phyloP scores from a whole-genome alignment of 1,284 basidiomycete species.

The Irpex sp. region DNA sequence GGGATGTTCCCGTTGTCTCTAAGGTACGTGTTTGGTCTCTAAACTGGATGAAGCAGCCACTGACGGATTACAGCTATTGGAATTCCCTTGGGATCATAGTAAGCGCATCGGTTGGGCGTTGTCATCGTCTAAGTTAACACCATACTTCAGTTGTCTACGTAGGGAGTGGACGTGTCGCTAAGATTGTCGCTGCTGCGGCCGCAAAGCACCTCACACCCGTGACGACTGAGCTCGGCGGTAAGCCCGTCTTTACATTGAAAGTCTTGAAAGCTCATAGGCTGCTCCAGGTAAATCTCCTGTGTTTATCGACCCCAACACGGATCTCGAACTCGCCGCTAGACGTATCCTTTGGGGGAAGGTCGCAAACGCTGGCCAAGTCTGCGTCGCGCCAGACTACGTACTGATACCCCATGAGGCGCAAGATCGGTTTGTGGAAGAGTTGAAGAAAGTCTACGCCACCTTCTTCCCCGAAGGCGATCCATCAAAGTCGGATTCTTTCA shows the following conservation, averaged over 20 bases:
- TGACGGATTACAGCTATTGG: slow-evolving; percentile 49
- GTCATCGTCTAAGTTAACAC: not conserved
- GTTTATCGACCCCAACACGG: slow-evolving; percentile 68
- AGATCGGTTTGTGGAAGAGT: slow-evolving; percentile 58
- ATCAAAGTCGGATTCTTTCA: slow-evolving; percentile 38
- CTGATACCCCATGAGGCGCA: slow-evolving; percentile 66
- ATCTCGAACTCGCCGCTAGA: slow-evolving; percentile 56
- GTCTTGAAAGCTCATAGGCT: not conserved
- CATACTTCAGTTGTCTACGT: slow-evolving; percentile 47
- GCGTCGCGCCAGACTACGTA: slow-evolving; percentile 79
- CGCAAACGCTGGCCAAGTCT: slow-evolving; percentile 66
- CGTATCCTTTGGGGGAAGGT: slow-evolving; percentile 84
- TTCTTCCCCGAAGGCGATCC: slow-evolving; percentile 51
- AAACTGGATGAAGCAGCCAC: not conserved
- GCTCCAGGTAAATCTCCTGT: slow-evolving; percentile 75
- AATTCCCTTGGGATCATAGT: slow-evolving; percentile 88
- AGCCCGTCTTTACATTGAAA: slow-evolving; percentile 16
- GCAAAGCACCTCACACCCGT: slow-evolving; percentile 85
- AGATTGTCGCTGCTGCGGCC: slow-evolving; percentile 78
- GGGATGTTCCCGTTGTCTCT: slow-evolving; percentile 72
- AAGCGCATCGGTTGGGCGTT: slow-evolving; percentile 25
- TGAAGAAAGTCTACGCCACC: slow-evolving; percentile 54
- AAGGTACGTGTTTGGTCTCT: slow-evolving; percentile 37
- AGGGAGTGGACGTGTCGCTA: slow-evolving; percentile 75
- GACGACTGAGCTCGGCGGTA: slow-evolving; percentile 74